These are phyloP conservation scores for Penicillium paneum DNA, from an alignment of 2,329 filamentous ascomycete genomes.

Conservation along the genomic window DNA sequence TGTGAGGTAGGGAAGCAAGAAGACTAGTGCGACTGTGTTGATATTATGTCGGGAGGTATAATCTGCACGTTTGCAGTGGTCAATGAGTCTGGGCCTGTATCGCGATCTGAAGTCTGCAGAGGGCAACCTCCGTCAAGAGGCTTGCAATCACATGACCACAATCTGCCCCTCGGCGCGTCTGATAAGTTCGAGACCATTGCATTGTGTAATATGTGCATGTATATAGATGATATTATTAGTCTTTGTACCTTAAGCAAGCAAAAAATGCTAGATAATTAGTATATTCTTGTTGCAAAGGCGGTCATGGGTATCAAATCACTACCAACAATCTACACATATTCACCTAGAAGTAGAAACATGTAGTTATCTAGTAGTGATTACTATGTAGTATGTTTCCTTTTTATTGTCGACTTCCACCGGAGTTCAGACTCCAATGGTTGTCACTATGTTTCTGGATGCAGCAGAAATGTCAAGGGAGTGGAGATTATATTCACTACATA, in stretches of 20 bases:
- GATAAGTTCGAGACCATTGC: neutral
- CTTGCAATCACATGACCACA: constrained; percentile 5
- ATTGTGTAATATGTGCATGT: neutral
- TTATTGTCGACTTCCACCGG: neutral
- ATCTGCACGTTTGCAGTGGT: neutral
- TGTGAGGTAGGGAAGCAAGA: constrained; percentile 42
- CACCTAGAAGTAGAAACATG: neutral
- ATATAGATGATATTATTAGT: neutral
- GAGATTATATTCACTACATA: constrained; percentile 15
- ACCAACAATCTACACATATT: neutral
- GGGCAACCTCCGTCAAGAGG: neutral
- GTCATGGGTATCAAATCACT: neutral
- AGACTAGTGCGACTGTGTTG: constrained; percentile 51
- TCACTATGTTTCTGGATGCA: neutral
- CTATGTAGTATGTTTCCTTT: neutral
- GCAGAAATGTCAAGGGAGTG: constrained; percentile 11
- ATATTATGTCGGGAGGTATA: constrained; percentile 41
- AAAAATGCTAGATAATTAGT: neutral
- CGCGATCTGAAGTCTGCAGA: constrained; percentile 4
- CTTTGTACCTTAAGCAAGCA: neutral
- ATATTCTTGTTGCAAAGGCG: neutral
- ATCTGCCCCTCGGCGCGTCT: neutral
- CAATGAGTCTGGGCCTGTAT: constrained; percentile 1
- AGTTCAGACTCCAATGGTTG: neutral
- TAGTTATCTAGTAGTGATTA: neutral